phyloP scores from a whole-genome alignment of 805 yeast genomes.

The Candida maesae region DNA sequence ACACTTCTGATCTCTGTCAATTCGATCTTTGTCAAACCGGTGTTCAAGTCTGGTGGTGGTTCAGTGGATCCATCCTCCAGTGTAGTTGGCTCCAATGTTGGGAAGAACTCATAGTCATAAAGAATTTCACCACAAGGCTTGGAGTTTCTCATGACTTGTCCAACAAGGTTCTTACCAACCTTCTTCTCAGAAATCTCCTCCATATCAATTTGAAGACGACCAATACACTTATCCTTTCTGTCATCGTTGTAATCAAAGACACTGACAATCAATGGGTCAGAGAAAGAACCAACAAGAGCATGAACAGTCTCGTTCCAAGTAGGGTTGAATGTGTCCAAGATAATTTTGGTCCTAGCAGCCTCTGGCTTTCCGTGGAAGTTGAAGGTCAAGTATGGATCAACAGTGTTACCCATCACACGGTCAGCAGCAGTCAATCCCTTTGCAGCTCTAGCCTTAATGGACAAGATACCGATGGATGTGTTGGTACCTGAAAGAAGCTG shows the following conservation, averaged over 20 bases:
- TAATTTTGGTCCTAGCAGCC: conserved; percentile 70
- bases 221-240: conserved; percentile 77
- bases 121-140: conserved; percentile 73
- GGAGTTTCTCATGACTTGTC: conserved; percentile 73
- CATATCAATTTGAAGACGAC: conserved; percentile 70
- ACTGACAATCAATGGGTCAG: conserved; percentile 77
- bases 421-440: conserved; percentile 65
- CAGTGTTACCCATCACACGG: conserved; percentile 62
- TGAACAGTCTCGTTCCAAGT: conserved; percentile 79
- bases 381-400: conserved; percentile 85
- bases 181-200: conserved; percentile 56
- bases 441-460: conserved; percentile 64
- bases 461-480: conserved; percentile 84
- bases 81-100: conserved; percentile 58
- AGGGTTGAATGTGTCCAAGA: conserved; percentile 66
- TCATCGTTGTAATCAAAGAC: conserved; percentile 75
- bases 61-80: conserved; percentile 75
- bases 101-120: conserved; percentile 72
- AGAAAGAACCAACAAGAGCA: conserved; percentile 65
- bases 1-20: conserved; percentile 56
- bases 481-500: conserved; percentile 85
- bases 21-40: conserved; percentile 81
- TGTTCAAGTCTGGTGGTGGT: conserved; percentile 88
- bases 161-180: conserved; percentile 43
- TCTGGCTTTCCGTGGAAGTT: conserved; percentile 55